phyloP scores from a whole-genome alignment of 108 stramenopile genomes.

The Seminavis robusta region DNA sequence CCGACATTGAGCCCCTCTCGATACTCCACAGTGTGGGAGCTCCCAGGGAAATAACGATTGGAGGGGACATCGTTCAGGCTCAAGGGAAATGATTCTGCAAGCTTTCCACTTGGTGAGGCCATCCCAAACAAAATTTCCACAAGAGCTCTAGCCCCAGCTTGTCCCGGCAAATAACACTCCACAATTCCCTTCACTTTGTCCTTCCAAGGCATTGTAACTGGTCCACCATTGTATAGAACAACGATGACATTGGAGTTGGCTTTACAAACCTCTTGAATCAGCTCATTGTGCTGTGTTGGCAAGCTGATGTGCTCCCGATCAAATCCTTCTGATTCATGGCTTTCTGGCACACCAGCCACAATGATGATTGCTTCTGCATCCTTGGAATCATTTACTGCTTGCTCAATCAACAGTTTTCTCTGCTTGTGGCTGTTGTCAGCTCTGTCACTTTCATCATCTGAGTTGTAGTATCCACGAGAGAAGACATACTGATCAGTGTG shows the following conservation, averaged over 20 bases:
- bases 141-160: conserved; percentile 55
- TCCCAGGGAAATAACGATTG: conserved; percentile 32
- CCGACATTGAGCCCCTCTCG: conserved; percentile 68
- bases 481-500: conserved; percentile 11
- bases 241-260: conserved; percentile 47
- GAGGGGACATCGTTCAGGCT: conserved; percentile 18
- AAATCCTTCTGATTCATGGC: conserved; percentile 56
- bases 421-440: conserved; percentile 3
- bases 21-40: conserved; percentile 37
- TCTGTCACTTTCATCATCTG: conserved; percentile 16
- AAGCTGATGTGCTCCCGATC: conserved; percentile 40
- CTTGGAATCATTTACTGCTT: conserved; percentile 22
- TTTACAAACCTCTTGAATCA: conserved; percentile 27
- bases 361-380: conserved; percentile 31
- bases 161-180: conserved; percentile 56
- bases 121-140: conserved; percentile 64
- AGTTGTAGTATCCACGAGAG: conserved; percentile 43
- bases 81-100: conserved; percentile 59
- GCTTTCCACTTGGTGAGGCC: conserved; percentile 43
- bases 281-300: conserved; percentile 37
- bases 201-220: conserved; percentile 53
- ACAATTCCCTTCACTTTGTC: conserved; percentile 29
- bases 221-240: conserved; percentile 40
- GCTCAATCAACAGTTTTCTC: conserved; percentile 28
- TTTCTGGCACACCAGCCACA: conserved; percentile 53